Conservation (phyloP, 345 rosid species). For the Syzygium grande region DNA sequence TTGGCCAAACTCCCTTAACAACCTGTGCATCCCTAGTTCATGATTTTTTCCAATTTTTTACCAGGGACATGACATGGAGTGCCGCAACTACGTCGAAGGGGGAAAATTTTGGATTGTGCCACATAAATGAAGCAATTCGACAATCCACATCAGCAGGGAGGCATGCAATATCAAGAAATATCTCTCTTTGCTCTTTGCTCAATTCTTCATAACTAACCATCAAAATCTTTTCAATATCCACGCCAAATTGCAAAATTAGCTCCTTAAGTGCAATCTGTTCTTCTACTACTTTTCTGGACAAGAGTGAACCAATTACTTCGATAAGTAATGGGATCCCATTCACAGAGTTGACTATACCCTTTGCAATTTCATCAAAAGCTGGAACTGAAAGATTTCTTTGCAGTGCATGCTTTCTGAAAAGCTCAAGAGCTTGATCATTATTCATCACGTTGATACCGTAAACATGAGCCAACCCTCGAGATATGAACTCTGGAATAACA, state of each 20-base stretch:
- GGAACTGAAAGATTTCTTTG: not conserved
- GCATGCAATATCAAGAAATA: not conserved
- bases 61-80: too few relatives aligned
- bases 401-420: not conserved
- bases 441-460: fast-evolving
- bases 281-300: not conserved
- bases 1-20: too few relatives aligned
- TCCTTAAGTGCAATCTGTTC: not conserved
- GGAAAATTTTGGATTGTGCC: not conserved
- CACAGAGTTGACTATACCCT: fast-evolving
- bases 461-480: not conserved
- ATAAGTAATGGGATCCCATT: not conserved
- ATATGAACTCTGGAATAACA: not conserved
- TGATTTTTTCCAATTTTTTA: too few relatives aligned
- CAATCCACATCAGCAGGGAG: not conserved
- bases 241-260: fast-evolving
- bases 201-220: not conserved
- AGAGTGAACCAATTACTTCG: not conserved
- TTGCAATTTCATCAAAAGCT: not conserved
- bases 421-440: not conserved
- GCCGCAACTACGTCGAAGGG: not conserved
- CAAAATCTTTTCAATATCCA: not conserved
- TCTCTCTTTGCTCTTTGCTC: not conserved
- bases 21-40: too few relatives aligned
- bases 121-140: not conserved